Evolutionary conservation across 805 yeast genomes (phyloP).

Genomic region (Candida khao-thaluensis): DNA sequence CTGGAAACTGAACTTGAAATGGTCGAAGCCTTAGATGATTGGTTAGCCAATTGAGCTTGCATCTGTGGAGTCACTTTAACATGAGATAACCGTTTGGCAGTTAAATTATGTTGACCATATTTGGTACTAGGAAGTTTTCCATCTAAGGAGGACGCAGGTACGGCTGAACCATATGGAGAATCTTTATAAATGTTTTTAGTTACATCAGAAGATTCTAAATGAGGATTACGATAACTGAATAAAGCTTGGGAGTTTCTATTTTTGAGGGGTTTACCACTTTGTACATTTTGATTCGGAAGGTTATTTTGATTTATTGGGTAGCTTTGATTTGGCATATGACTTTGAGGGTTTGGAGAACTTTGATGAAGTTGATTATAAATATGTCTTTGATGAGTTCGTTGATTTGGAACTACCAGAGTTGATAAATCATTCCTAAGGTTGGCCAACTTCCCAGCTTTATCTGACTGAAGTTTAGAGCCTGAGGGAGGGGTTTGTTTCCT

Average conservation of each 20-base stretch:
- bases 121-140: constrained; percentile 16
- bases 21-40: too few relatives aligned
- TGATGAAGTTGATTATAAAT: neutral
- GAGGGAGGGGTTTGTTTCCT: constrained; percentile 25
- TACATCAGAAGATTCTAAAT: constrained; percentile 14
- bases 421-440: constrained; percentile 18
- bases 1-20: constrained; percentile 1
- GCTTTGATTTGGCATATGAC: too few relatives aligned
- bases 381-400: constrained; percentile 3
- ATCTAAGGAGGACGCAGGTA: constrained; percentile 14
- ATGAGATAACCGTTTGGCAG: constrained; percentile 18
- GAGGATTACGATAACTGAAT: constrained; percentile 31
- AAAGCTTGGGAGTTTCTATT: constrained; percentile 30
- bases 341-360: neutral
- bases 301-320: neutral
- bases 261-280: constrained; percentile 1
- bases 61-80: constrained; percentile 10
- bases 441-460: constrained; percentile 22
- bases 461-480: constrained; percentile 26
- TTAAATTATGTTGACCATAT: constrained; percentile 17
- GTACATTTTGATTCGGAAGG: neutral
- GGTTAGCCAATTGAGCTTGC: constrained; percentile 2
- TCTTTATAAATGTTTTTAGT: constrained; percentile 9
- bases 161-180: constrained; percentile 17
- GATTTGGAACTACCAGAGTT: constrained; percentile 5